These are phyloP conservation scores for Calocybe indica DNA, from an alignment of 768 basidiomycete genomes.

Conservation along the genomic window DNA sequence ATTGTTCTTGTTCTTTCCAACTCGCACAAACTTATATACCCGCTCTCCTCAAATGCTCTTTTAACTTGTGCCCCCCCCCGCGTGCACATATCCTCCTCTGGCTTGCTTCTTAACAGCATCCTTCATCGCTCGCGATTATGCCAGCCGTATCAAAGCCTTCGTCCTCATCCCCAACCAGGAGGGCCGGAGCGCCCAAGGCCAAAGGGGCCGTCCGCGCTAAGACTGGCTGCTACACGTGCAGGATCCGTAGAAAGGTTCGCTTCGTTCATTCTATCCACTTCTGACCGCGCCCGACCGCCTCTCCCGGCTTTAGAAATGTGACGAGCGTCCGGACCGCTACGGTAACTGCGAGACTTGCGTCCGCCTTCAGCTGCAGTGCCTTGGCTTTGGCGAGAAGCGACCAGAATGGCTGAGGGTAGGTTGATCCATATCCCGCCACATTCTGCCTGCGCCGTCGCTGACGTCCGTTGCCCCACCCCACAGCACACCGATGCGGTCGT, in stretches of 20 bases:
- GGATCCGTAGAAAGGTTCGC: slow-evolving; percentile 77
- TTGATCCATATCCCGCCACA: slow-evolving; percentile 7
- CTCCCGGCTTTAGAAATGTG: slow-evolving; percentile 61
- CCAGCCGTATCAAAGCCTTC: slow-evolving; percentile 32
- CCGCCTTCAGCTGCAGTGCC: slow-evolving; percentile 76
- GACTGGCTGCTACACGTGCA: slow-evolving; percentile 86
- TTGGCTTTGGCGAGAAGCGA: slow-evolving; percentile 81
- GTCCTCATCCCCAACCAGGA: slow-evolving; percentile 25
- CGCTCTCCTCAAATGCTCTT: slow-evolving; percentile 20
- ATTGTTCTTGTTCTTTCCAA: slow-evolving; percentile 17
- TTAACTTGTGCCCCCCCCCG: slow-evolving; percentile 10
- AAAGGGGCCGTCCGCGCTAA: slow-evolving; percentile 83
- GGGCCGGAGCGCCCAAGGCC: slow-evolving; percentile 55
- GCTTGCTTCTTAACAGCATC: slow-evolving; percentile 9
- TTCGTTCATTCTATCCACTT: slow-evolving; percentile 8
- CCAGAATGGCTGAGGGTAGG: slow-evolving; percentile 81
- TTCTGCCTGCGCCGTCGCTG: background rate
- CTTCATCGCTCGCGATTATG: slow-evolving; percentile 17
- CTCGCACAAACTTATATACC: slow-evolving; percentile 25
- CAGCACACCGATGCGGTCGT: slow-evolving; percentile 68
- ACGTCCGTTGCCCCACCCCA: slow-evolving; percentile 7
- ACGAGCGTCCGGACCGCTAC: slow-evolving; percentile 56
- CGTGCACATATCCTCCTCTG: slow-evolving; percentile 8
- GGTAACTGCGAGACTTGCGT: slow-evolving; percentile 72
- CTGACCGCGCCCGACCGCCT: slow-evolving; percentile 13